phyloP scores from a whole-genome alignment of 768 basidiomycete genomes.

The Suillus spraguei region DNA sequence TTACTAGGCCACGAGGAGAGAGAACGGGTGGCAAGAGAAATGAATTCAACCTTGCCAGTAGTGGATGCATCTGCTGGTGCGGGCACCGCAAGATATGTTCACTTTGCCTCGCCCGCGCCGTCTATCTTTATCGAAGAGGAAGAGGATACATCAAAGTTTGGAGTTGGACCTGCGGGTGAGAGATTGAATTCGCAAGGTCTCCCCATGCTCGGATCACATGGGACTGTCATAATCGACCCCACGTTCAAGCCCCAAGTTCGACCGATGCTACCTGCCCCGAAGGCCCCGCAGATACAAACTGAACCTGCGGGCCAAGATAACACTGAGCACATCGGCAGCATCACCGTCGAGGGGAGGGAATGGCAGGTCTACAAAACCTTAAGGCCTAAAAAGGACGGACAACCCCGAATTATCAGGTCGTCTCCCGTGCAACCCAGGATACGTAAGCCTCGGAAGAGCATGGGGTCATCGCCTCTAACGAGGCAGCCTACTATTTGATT shows the following conservation, averaged over 20 bases:
- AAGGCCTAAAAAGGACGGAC: slow-evolving; percentile 6
- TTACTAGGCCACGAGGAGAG: slow-evolving; percentile 11
- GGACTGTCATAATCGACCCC: slow-evolving; percentile 15
- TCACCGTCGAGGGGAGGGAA: slow-evolving; percentile 9
- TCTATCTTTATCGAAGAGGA: slow-evolving; percentile 18
- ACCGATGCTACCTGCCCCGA: neutral
- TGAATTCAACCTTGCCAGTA: slow-evolving; percentile 6
- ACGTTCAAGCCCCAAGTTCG: slow-evolving; percentile 6
- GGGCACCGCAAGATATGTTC: slow-evolving; percentile 6
- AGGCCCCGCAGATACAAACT: neutral
- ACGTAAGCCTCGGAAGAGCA: neutral
- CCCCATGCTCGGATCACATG: slow-evolving; percentile 23
- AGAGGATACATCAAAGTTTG: slow-evolving; percentile 1
- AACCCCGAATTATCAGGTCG: slow-evolving; percentile 6
- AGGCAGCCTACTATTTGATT: neutral
- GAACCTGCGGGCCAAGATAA: slow-evolving; percentile 2
- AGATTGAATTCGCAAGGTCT: slow-evolving; percentile 20
- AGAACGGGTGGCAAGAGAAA: slow-evolving; percentile 20
- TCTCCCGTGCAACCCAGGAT: neutral
- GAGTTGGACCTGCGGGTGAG: slow-evolving; percentile 25
- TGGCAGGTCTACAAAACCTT: slow-evolving; percentile 9
- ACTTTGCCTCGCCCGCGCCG: slow-evolving; percentile 12
- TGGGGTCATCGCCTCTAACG: neutral
- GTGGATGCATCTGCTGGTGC: slow-evolving; percentile 16
- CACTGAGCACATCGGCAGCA: slow-evolving; percentile 7